Evolutionary conservation across 1,284 basidiomycete genomes (phyloP), one percentile per base, ranked within the genome.

Genomic region (Cryptococcus sp.): DNA sequence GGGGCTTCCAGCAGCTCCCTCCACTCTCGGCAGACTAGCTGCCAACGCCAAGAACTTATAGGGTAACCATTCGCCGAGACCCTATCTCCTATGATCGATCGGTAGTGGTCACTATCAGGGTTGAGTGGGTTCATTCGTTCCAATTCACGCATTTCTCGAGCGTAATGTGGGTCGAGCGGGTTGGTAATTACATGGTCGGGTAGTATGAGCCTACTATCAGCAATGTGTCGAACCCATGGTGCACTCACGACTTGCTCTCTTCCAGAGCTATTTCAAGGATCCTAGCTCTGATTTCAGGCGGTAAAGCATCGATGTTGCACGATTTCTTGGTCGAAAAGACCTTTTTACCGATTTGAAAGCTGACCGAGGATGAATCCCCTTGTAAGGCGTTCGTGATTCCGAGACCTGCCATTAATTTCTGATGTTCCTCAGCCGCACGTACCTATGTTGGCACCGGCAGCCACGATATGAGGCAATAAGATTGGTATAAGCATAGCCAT

Each of bases 311-410:
- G 4, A 66, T 49, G 18, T 62, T 60, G 50, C 66, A 69, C 9
- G 48, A 39, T 42, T 62, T 57, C 32, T 48, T 52, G 13, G 56
- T 63, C 2, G 62, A 53, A 37, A 65, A 69, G 19, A 69, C 66
- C n/a, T 50, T 54, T 16, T 41, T 44, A 5, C 66, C 66, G 45
- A 69, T 58, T 49, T 69, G 63, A 43, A 69, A 46, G 19, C 62
- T 59, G 25, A 69, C 58, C 4, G 55, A 55, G 11, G 59, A 57
- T 2, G 49, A 49, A 31, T 58, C 57, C 36, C 58, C 63, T 44
- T 66, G 63, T 24, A 65, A 40, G 5, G 62, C 60, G 52, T 69
- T 69, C 44, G 64, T 58, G 24, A 69, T 56, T 1, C 66, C 66
- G 42, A 69, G 54, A 18, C 62, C 65, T 64, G 40, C 31, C 13